phyloP scores from a whole-genome alignment of 2,329 filamentous ascomycete genomes.

The Cercospora nicotianae region DNA sequence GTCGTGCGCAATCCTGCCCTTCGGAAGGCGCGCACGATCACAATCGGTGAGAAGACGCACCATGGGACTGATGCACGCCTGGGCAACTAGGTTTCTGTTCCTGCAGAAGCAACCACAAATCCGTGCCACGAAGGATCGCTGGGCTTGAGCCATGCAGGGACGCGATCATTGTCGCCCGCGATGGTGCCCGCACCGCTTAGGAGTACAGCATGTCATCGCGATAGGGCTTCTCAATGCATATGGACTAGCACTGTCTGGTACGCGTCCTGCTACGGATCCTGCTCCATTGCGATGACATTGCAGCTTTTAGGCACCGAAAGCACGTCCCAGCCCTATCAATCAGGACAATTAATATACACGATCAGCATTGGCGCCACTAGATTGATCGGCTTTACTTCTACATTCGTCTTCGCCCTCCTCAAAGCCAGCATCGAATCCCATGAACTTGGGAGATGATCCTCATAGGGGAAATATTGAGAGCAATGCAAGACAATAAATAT shows the following conservation, averaged over 20 bases:
- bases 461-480: background rate
- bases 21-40: background rate
- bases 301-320: background rate
- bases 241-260: background rate
- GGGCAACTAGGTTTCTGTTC: constrained; percentile 4
- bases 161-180: background rate
- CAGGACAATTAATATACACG: background rate
- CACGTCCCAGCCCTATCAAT: background rate
- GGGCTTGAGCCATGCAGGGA: background rate
- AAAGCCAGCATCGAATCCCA: background rate
- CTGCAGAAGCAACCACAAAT: constrained; percentile 5
- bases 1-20: background rate
- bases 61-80: constrained; percentile 2
- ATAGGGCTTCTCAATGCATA: background rate
- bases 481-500: background rate
- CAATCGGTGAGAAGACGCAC: background rate
- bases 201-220: background rate
- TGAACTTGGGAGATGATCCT: background rate
- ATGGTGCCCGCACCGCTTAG: background rate
- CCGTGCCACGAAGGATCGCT: background rate
- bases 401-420: background rate
- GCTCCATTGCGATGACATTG: background rate
- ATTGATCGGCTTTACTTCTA: background rate
- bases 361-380: background rate
- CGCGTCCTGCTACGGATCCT: background rate